Conservation (phyloP, 371 early-diverging fungal species). For the Apophysomyces sp. region DNA sequence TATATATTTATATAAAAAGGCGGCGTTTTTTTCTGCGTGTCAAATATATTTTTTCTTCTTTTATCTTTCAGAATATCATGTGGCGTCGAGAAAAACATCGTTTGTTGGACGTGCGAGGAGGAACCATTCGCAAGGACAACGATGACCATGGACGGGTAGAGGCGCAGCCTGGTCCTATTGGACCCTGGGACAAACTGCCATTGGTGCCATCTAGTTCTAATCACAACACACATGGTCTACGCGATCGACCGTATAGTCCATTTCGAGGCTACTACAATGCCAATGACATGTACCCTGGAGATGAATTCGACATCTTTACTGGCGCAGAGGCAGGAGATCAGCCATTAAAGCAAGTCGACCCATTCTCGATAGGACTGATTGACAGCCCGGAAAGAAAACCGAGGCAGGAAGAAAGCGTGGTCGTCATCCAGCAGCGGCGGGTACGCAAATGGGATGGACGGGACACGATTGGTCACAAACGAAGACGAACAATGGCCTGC, state of each 20-base stretch:
- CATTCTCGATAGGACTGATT: neutral
- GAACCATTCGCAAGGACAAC: neutral
- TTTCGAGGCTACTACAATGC: conserved; percentile 6
- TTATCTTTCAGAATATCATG: neutral
- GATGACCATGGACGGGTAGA: neutral
- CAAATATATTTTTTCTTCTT: neutral
- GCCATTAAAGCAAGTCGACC: neutral
- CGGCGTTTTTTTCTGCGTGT: neutral
- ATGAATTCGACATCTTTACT: conserved; percentile 7
- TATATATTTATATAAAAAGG: no score
- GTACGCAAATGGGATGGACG: neutral
- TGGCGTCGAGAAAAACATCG: neutral
- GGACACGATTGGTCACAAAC: neutral
- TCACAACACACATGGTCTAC: neutral
- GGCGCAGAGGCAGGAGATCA: neutral
- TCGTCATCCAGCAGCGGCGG: neutral
- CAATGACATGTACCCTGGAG: conserved; percentile 6
- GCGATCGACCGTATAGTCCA: conserved; percentile 13
- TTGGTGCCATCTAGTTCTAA: neutral
- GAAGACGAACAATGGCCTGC: neutral
- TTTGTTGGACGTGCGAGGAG: neutral
- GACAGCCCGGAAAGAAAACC: neutral
- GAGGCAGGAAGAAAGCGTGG: neutral
- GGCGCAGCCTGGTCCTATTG: neutral
- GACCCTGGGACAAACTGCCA: neutral